Conservation (phyloP, 2,329 filamentous ascomycete species). For the Colletotrichum neosansevieriae region DNA sequence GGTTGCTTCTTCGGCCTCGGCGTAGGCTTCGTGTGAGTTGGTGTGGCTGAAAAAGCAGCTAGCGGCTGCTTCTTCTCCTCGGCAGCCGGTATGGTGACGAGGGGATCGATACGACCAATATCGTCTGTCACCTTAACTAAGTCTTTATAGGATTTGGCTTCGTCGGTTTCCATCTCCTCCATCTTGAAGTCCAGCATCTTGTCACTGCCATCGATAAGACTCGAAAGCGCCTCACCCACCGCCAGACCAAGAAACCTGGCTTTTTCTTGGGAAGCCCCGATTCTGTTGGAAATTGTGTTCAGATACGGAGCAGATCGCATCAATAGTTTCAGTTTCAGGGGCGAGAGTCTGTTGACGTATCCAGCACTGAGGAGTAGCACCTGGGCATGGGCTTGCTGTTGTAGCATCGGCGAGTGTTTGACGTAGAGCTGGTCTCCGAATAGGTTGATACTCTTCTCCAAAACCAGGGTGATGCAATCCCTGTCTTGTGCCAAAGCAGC, state of each 20-base stretch:
- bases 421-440: slow-evolving; percentile 92
- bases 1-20: slow-evolving; percentile 46
- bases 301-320: slow-evolving; percentile 81
- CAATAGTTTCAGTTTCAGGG: slow-evolving; percentile 75
- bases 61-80: slow-evolving; percentile 38
- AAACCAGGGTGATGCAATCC: slow-evolving; percentile 63
- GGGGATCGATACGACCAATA: slow-evolving; percentile 67
- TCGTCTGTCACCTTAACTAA: slow-evolving; percentile 74
- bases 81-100: slow-evolving; percentile 52
- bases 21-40: slow-evolving; percentile 40
- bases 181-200: slow-evolving; percentile 86
- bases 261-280: slow-evolving; percentile 79
- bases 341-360: slow-evolving; percentile 75
- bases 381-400: slow-evolving; percentile 93
- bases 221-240: slow-evolving; percentile 79
- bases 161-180: slow-evolving; percentile 79
- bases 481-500: slow-evolving; percentile 66
- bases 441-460: slow-evolving; percentile 77
- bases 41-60: background rate
- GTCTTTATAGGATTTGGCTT: slow-evolving; percentile 80
- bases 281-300: slow-evolving; percentile 84
- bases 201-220: slow-evolving; percentile 74
- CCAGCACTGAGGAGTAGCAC: slow-evolving; percentile 82
- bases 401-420: slow-evolving; percentile 83
- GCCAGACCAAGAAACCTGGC: slow-evolving; percentile 90